phyloP scores from a whole-genome alignment of 2,329 filamentous ascomycete species.

The Ceratocystiopsis sp. region DNA sequence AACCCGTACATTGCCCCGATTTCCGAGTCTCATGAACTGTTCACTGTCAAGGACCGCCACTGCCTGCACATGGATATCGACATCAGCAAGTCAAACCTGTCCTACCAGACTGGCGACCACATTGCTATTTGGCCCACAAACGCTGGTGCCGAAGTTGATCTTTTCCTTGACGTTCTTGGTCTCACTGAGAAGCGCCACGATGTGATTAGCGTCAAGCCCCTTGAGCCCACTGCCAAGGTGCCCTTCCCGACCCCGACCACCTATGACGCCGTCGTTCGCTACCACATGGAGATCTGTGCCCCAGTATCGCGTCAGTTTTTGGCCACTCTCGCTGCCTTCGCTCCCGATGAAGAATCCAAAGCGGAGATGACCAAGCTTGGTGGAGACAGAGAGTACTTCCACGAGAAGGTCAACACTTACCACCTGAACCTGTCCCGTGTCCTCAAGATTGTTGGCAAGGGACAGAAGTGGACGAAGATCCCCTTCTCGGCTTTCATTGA shows the following conservation, averaged over 20 bases:
- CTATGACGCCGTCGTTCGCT: conserved; percentile 81
- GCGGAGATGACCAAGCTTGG: conserved; percentile 78
- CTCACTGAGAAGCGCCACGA: conserved; percentile 59
- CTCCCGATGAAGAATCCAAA: conserved; percentile 70
- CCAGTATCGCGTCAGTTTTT: conserved; percentile 94
- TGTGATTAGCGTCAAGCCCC: conserved; percentile 75
- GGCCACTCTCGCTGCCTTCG: conserved; percentile 71
- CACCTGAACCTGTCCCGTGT: conserved; percentile 84
- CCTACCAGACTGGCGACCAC: conserved; percentile 93
- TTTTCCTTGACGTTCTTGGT: conserved; percentile 65
- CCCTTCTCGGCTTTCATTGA: conserved; percentile 94
- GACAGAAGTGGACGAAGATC: conserved; percentile 63
- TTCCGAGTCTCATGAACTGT: conserved; percentile 75
- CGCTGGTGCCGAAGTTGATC: conserved; percentile 77
- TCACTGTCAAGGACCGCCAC: conserved; percentile 77
- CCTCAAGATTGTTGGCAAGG: conserved; percentile 53
- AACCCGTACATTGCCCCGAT: conserved; percentile 96
- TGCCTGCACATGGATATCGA: conserved; percentile 95
- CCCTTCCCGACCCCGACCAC: conserved; percentile 96
- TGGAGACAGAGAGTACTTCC: conserved; percentile 89
- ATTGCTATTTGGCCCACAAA: conserved; percentile 97
- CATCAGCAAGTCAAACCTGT: conserved; percentile 72
- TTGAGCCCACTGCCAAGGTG: conserved; percentile 91
- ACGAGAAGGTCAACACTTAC: conserved; percentile 62
- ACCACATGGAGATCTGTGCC: conserved; percentile 92